phyloP scores from a whole-genome alignment of 75 land plant genomes.

The Adiantum capillusveneris region DNA sequence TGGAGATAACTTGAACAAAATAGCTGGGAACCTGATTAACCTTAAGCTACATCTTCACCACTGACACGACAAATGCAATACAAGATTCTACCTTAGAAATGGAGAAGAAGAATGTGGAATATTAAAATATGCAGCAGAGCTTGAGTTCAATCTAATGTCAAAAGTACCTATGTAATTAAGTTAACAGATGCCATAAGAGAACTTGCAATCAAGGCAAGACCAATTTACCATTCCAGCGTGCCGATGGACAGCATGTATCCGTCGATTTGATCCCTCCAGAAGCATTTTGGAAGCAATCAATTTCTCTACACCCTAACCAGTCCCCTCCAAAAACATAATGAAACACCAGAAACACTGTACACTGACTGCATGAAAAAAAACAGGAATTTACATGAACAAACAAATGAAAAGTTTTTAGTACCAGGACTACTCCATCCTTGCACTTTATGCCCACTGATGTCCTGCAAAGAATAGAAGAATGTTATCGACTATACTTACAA shows the following conservation, averaged over 20 bases:
- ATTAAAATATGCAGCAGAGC: no score
- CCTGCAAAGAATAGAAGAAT: constrained; percentile 32
- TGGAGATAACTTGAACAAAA: no score
- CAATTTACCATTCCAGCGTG: constrained; percentile 86
- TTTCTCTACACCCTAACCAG: constrained; percentile 88
- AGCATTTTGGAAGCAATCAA: constrained; percentile 94
- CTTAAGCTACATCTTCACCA: no score
- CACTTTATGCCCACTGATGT: constrained; percentile 89
- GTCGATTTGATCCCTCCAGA: constrained; percentile 83
- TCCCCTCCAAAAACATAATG: neutral
- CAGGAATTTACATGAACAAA: neutral
- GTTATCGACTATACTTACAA: no score
- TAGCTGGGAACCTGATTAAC: no score
- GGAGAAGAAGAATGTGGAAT: no score
- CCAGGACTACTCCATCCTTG: constrained; percentile 97
- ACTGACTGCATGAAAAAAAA: neutral
- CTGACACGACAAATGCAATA: no score
- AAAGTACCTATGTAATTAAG: no score
- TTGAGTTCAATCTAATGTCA: no score
- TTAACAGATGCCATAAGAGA: no score
- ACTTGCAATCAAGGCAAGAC: neutral
- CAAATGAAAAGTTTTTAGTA: constrained; percentile 10
- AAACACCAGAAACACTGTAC: neutral
- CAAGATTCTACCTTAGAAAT: no score
- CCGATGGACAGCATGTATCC: constrained; percentile 88